Base-by-base conservation (phyloP, 2,329 filamentous ascomycete genomes). In the Claviceps sp. region DNA sequence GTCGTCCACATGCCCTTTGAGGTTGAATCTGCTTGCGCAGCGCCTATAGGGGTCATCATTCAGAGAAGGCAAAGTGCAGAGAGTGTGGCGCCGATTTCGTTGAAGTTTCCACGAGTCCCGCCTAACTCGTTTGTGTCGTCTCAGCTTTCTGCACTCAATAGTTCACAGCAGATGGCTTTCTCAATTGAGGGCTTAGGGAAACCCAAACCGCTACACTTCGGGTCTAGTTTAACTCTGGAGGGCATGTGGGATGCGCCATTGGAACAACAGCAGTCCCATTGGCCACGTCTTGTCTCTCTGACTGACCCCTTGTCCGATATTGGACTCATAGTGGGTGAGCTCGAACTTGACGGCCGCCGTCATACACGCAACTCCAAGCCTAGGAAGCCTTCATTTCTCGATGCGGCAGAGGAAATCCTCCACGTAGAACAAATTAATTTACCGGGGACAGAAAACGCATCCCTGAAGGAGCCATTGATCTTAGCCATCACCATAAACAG, bases 1-100 rank as follows among this genome's bases (percentile, higher is more conserved):
- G 81, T 95, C 54, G 77, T 97, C 47, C 88, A 95, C 65, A 81
- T 98, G 62, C 91, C 91, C 1, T 98, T 98, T 63, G 90, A 97
- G 68, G 86, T 96, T 43, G 88, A 95, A 63, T 81, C 81, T 50
- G 89, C 87, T 34, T 88, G 90, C 65, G 82, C 91, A 38, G 86
- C 87, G 13, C 86, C 89, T 5, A 76, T 81, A 37, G 93, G 93
- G 26, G 76, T 97, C 48, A 77, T 98, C 20, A 80, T 98, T 52
- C 91, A 97, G 67, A 78, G 90, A 55, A 95, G 85, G 63, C 73
- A 83, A 43, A 75, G 73, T 53, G 64, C 70, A 9, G 75, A 79
- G 53, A 74, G 66, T 53, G 61, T 71, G 9, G 69, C 71, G 2
- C 70, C 78, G 5, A 70, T 78, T 22, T 74, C 78, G 22, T 67